phyloP scores from a whole-genome alignment of 1,139 yeast genomes.

The Suhomyces anneliseae region DNA sequence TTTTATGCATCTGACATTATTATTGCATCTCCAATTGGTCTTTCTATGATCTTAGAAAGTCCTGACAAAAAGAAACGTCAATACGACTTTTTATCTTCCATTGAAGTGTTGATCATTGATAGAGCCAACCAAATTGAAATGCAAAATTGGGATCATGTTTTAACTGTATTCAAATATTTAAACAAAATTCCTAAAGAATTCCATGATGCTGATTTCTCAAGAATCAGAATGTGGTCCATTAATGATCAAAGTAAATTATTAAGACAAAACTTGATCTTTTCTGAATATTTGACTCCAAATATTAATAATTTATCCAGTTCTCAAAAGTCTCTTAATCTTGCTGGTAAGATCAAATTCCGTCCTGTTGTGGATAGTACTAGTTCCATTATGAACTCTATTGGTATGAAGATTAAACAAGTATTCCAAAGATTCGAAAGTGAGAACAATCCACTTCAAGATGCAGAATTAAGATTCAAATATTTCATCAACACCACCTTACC shows the following conservation, averaged over 20 bases:
- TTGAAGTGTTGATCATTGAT: conserved; percentile 78
- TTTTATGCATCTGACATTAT: conserved; percentile 85
- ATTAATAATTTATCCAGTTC: conserved; percentile 64
- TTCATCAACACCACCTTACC: conserved; percentile 77
- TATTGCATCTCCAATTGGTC: conserved; percentile 89
- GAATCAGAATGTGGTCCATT: conserved; percentile 90
- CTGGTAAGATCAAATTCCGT: conserved; percentile 64
- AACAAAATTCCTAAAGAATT: conserved; percentile 75
- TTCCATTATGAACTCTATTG: conserved; percentile 52
- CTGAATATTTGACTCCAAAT: conserved; percentile 78
- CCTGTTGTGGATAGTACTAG: conserved; percentile 34
- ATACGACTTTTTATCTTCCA: conserved; percentile 79
- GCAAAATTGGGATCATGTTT: conserved; percentile 93
- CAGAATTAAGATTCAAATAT: conserved; percentile 76
- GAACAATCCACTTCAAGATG: conserved; percentile 58
- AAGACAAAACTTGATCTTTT: conserved; percentile 76
- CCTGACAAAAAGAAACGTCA: conserved; percentile 59
- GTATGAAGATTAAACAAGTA: conserved; percentile 65
- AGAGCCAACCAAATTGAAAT: conserved; percentile 83
- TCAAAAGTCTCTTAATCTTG: conserved; percentile 58
- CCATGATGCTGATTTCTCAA: conserved; percentile 85
- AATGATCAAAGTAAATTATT: conserved; percentile 76
- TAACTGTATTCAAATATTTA: conserved; percentile 65
- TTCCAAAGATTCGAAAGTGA: conserved; percentile 67
- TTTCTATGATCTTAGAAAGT: conserved; percentile 73